Evolutionary conservation across 2,329 filamentous ascomycete species (phyloP), one percentile per base, ranked within the genome.

Genomic region (Xenoacremonium recifei): DNA sequence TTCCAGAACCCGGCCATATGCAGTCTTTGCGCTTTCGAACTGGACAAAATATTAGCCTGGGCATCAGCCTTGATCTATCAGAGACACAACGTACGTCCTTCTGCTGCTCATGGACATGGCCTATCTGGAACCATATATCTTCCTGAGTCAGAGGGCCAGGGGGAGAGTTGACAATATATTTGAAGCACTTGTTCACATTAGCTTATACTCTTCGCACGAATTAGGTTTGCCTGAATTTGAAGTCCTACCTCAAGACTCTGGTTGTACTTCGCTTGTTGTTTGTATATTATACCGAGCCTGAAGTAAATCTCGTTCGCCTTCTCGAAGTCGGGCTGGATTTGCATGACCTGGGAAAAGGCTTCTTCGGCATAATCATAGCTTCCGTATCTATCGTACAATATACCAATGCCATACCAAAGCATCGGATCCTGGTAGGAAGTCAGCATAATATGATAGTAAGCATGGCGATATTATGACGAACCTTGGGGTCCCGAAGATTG

Each of bases 291-390:
- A n/a, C 93, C 93, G 7, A 99, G 79, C 20, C 93, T 83, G 70
- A 99, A 99, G 67, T 97, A 99, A 40, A 99, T 97, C 65, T 99
- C 93, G 60, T 97, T 97, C 43, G 92, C 91, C 76, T 99, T 99
- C 61, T 99, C 93, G 55, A 97, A 97, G 56, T 90, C 85, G 4
- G 92, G 93, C 59, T 96, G 87, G 85, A 99, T 97, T 55, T 89
- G 86, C 93, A 99, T 97, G 49, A 99, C 93, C 62, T 97, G 89
- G 3, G 92, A 96, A 63, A 97, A 97, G 5, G 93, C 93, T 64
- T 97, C 93, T 65, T 97, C 93, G 53, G 93, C 93, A 64, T 97
- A 95, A 59, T 99, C 93, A 35, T 96, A 79, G 20, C 90, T 96
- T 6, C 93, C 93, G 61, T 97, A 99, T 39, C 93, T 79, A 64